Base-by-base conservation (phyloP, 1,139 yeast species). In the Debaryomyces sp. region DNA sequence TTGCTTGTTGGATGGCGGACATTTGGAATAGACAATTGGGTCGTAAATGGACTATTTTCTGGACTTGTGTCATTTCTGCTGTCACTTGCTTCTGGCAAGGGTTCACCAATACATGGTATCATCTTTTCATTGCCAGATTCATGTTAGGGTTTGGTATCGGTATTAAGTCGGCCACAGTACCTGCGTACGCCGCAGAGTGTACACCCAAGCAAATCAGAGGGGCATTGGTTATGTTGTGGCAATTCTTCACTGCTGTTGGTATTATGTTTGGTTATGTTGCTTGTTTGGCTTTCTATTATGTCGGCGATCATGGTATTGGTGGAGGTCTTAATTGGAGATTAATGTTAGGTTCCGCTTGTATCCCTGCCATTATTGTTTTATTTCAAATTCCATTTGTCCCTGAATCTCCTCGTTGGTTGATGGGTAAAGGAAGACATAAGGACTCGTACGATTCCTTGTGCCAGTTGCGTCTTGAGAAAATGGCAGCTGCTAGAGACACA, bases 211-310 rank as follows among this genome's bases (percentile, higher is more conserved):
- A 78, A 34, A 83, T 88, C 53, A 78, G 96, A 62, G 96, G 96
- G 54, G 82, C 91, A 2, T 70, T 89, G 53, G 91, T 88, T 45
- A 87, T 88, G 94, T 79, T 85, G 74, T 89, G 96, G 96, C 96
- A 89, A 70, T 80, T 87, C 65, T 88, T 88, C 80, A 89, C 96
- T 8, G 96, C 96, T 5, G 84, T 86, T 53, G 96, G 96, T 60
- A 87, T 89, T 59, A 86, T 87, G 83, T 73, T 88, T 58, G 96
- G 96, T 44, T 87, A 87, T 63, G 85, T 85, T 46, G 77, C 88
- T 43, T 78, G 84, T 22, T 71, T 88, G 49, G 89, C 89, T 0
- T 87, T 73, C 55, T 73, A 68, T 55, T 51, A 66, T 39, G 70
- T 73, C 12, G 66, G 70, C 0, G 54, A 12, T 66, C 69, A 0